A percentile compares a stretch with the other conserved stretches of the same genome.
phyloP scores from a whole-genome alignment of 257 asterid genomes.

The Linaria vulgaris region DNA sequence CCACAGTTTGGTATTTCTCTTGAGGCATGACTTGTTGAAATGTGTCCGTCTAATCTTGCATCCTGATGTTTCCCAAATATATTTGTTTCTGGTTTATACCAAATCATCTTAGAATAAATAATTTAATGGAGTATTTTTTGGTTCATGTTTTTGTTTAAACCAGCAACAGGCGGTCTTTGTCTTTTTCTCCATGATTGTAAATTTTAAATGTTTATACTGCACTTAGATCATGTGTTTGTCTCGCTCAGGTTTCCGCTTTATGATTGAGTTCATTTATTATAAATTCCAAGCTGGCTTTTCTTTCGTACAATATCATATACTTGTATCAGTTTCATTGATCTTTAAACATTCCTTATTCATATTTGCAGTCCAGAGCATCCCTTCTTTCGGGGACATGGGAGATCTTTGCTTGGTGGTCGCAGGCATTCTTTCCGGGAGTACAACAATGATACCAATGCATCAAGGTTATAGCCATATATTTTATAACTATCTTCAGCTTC shows the following conservation, averaged over 20 bases:
- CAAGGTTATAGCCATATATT: conserved; percentile 58
- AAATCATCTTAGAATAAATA: conserved; percentile 1
- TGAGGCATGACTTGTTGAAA: too few species aligned
- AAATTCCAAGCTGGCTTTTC: neutral
- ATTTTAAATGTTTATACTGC: too few species aligned
- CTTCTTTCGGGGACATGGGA: conserved; percentile 68
- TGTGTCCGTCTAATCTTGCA: neutral
- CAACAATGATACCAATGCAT: conserved; percentile 52
- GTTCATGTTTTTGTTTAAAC: neutral
- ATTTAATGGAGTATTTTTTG: neutral
- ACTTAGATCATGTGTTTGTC: too few species aligned
- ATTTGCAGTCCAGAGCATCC: conserved; percentile 80
- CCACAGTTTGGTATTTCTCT: neutral
- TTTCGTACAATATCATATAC: conserved; percentile 7
- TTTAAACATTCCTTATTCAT: conserved; percentile 1
- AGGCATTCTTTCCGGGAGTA: conserved; percentile 54
- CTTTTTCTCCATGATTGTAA: too few species aligned
- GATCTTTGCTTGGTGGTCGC: conserved; percentile 85
- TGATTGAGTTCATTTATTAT: conserved; percentile 11
- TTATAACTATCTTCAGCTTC: conserved; percentile 20
- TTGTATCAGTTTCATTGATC: conserved; percentile 2
- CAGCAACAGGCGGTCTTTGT: neutral
- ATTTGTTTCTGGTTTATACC: conserved; percentile 1
- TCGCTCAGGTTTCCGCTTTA: neutral
- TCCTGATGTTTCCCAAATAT: neutral